These are phyloP conservation scores for Kurtzmaniella quercitrusa DNA, from an alignment of 1,139 yeast genomes.

Conservation along the genomic window DNA sequence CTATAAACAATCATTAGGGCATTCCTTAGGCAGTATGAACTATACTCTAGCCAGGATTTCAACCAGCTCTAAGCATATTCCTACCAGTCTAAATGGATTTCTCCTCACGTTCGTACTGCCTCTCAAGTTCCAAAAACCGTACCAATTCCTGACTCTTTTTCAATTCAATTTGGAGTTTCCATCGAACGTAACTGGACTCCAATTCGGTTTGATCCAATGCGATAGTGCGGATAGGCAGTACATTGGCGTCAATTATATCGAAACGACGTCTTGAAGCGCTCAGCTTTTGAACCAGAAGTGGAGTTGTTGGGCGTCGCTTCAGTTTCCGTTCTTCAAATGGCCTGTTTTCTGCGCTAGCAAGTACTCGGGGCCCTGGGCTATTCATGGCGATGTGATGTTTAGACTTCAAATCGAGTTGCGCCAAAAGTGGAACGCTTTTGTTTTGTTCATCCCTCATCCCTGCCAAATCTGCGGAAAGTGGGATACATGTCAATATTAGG, in stretches of 20 bases:
- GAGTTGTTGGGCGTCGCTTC: slow-evolving; percentile 27
- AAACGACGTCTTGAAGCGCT: slow-evolving; percentile 16
- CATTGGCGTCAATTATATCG: slow-evolving; percentile 6
- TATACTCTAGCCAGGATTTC: too few species aligned
- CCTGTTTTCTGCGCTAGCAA: background rate
- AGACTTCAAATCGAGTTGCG: background rate
- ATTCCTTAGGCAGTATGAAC: too few species aligned
- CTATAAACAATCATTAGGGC: too few species aligned
- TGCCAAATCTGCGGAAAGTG: too few species aligned
- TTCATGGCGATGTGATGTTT: background rate
- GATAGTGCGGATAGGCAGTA: background rate
- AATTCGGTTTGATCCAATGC: slow-evolving; percentile 9
- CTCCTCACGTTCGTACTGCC: slow-evolving; percentile 7
- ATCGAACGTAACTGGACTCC: slow-evolving; percentile 14
- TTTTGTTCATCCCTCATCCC: too few species aligned
- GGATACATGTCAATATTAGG: too few species aligned
- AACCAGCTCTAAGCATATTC: too few species aligned
- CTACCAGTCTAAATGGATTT: background rate
- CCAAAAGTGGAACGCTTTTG: background rate
- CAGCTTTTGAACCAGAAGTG: slow-evolving; percentile 16
- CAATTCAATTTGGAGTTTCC: slow-evolving; percentile 12
- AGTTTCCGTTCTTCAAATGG: slow-evolving; percentile 7
- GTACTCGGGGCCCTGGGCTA: background rate
- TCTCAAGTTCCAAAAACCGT: slow-evolving; percentile 16
- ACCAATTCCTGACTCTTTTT: slow-evolving; percentile 12